These are phyloP conservation scores for Hypoxylon sp. DNA, from an alignment of 2,329 filamentous ascomycete species.

Conservation along the genomic window DNA sequence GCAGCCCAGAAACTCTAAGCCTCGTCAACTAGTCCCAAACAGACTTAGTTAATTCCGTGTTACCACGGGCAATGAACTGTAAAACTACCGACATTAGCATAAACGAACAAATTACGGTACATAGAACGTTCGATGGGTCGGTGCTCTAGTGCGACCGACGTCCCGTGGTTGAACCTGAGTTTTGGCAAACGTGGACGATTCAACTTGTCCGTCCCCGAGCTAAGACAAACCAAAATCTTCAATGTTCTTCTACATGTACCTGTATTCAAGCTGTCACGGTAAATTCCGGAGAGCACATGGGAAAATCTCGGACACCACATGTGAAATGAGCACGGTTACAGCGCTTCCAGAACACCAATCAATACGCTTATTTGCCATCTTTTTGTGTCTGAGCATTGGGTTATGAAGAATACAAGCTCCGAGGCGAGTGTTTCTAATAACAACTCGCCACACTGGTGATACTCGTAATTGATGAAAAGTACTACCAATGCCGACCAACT, in stretches of 20 bases:
- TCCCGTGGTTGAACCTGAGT: conserved; percentile 19
- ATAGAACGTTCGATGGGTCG: conserved; percentile 17
- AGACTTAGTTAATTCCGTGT: conserved; percentile 6
- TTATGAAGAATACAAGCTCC: conserved; percentile 6
- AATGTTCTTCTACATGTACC: background rate
- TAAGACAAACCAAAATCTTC: conserved; percentile 5
- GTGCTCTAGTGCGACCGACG: conserved; percentile 27
- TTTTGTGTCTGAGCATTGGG: conserved; percentile 9
- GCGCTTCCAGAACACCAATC: background rate
- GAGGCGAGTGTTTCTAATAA: conserved; percentile 12
- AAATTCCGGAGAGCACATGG: conserved; percentile 29
- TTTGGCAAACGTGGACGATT: conserved; percentile 10
- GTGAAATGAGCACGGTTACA: conserved; percentile 2
- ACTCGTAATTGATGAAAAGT: conserved; percentile 1
- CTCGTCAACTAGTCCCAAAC: conserved; percentile 29
- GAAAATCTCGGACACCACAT: conserved; percentile 22
- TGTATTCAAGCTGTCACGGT: conserved; percentile 10
- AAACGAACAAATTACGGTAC: conserved; percentile 17
- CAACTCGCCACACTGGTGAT: conserved; percentile 19
- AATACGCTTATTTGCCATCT: conserved; percentile 17
- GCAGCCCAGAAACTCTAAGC: conserved; percentile 35
- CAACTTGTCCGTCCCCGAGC: conserved; percentile 8
- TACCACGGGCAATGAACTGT: conserved; percentile 23
- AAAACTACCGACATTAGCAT: conserved; percentile 33
- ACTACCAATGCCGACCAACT: background rate